Evolutionary conservation across 306 rosid genomes (phyloP), one percentile per base, ranked within the genome.

Genomic region (Sindora glabra): DNA sequence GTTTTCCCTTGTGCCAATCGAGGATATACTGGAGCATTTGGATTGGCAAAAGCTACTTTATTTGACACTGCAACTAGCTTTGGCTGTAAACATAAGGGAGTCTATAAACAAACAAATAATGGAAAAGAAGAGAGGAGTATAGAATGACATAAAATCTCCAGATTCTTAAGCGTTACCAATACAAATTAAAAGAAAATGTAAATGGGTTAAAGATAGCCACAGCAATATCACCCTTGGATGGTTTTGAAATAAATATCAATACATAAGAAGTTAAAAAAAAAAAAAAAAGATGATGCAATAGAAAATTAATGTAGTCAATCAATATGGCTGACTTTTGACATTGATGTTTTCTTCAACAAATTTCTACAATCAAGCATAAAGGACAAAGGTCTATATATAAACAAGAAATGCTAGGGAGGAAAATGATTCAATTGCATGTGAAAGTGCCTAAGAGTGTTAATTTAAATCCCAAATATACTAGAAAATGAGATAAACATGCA

Each of bases 1-100:
- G 69, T 18, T 80, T 83, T 92, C 46, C 96, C 98, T 74, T 77
- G 98, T 42, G 98, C 98, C 65, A 88, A 68, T 54, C 96, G 91
- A 56, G 98, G 95, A 77, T 88, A 92, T 51, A 83, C 82, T 3
- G 98, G 98, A 66, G 96, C 90, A 39, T 85, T 81, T 11, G 98
- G 98, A 80, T 85, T 85, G 49, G 65, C 27, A 56, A 92, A 92
- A 52, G 83, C 62, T 57, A 88, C 78, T 59, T 30, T 71, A 50
- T 77, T 78, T 3, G 96, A 88, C 37, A 85, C 70, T 11, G 88
- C 82, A 65, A 92, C 83, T 60, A 92, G 67, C 80, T 76, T 88
- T 58, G 98, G 98, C 98, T 92, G 60, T 72, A 37, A 56, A 69
- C 51, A 63, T 4, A 39, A 64, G 55, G 26, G 64, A 65, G 5